A percentile compares a stretch with the other conserved stretches of the same genome.
phyloP scores from a whole-genome alignment of 2,329 filamentous ascomycete genomes.

The Ceratocystis lukuohia region DNA sequence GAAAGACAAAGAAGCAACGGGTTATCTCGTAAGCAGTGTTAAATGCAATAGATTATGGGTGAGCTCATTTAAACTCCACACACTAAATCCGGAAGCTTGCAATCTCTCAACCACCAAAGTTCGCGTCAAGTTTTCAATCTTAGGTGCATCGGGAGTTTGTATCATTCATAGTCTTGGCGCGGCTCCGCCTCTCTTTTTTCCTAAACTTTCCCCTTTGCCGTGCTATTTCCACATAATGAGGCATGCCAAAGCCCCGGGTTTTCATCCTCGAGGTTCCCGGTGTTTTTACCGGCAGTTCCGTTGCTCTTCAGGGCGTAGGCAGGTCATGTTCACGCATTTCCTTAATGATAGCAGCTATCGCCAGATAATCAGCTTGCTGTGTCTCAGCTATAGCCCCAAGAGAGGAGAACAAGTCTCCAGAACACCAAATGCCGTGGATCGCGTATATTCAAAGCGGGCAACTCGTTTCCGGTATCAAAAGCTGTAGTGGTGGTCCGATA shows the following conservation, averaged over 20 bases:
- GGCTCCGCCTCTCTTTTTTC: not conserved
- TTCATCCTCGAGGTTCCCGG: no score
- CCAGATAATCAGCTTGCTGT: not conserved
- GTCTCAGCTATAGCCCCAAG: not conserved
- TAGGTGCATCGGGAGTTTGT: not conserved
- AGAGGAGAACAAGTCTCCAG: not conserved
- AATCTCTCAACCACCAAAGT: no score
- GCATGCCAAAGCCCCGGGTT: no score
- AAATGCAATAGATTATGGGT: no score
- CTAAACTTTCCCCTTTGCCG: not conserved
- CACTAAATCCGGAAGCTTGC: no score
- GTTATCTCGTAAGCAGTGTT: no score
- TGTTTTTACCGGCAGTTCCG: not conserved
- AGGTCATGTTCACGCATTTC: not conserved
- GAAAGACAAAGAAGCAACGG: not conserved
- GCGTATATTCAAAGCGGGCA: not conserved
- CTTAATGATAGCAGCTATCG: not conserved
- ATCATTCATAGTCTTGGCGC: not conserved
- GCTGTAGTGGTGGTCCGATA: no score
- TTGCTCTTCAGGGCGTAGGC: not conserved
- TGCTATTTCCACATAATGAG: no score
- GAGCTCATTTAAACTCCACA: no score
- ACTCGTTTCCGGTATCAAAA: no score
- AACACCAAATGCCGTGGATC: not conserved
- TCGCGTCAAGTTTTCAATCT: not conserved